Percentiles rank a stretch among this genome's conserved stretches.
Evolutionary conservation across 176 grass and related monocot genomes (phyloP).

Genomic region (Ensete glaucum): DNA sequence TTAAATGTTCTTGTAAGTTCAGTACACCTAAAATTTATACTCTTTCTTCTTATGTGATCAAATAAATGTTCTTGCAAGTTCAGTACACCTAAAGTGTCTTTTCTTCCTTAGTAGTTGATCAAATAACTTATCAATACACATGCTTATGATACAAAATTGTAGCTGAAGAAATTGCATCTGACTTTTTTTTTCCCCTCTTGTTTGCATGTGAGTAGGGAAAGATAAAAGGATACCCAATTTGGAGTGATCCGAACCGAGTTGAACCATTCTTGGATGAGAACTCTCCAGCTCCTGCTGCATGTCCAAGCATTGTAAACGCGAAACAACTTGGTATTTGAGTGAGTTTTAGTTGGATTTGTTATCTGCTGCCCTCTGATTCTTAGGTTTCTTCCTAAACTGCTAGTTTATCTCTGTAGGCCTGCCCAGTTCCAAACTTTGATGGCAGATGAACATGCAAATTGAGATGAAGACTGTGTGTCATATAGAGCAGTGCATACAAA

Average conservation of each 20-base stretch:
- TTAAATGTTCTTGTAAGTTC: conserved; percentile 81
- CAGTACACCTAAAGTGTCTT: too few species aligned
- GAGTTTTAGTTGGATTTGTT: not conserved
- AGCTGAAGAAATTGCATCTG: too few species aligned
- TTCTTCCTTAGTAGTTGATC: too few species aligned
- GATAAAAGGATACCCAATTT: conserved; percentile 76
- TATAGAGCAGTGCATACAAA: too few species aligned
- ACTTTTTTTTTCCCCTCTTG: not conserved
- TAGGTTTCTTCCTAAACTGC: not conserved
- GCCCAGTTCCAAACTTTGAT: not conserved
- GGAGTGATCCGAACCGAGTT: conserved; percentile 58
- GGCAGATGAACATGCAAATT: not conserved
- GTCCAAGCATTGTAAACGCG: conserved; percentile 85
- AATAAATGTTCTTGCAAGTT: too few species aligned
- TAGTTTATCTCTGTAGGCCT: not conserved
- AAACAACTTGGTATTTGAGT: conserved; percentile 55
- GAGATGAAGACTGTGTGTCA: not conserved
- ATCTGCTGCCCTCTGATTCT: not conserved
- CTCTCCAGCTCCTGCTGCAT: conserved; percentile 38
- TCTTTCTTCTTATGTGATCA: not conserved
- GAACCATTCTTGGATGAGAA: conserved; percentile 69
- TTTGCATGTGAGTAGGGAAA: conserved; percentile 38
- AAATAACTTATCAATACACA: too few species aligned
- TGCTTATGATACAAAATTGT: too few species aligned
- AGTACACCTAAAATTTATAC: not conserved